Conservation (phyloP, 2,329 filamentous ascomycete species). For the Paramyrothecium roridum region DNA sequence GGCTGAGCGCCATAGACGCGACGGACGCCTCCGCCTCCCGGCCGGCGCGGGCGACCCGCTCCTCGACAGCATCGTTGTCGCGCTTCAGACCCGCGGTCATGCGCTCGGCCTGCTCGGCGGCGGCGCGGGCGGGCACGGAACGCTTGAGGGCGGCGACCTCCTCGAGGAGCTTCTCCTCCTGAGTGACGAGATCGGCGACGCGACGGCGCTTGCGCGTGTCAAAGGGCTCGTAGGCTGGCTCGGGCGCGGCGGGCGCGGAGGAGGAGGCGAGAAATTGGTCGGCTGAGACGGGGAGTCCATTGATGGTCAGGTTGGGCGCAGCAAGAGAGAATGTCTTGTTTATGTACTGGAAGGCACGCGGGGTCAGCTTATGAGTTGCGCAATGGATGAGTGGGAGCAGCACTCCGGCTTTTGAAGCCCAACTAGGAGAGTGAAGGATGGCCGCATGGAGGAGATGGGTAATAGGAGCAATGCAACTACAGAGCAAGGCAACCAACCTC, state of each 20-base stretch:
- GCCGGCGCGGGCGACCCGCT: constrained; percentile 15
- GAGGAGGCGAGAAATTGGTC: constrained; percentile 29
- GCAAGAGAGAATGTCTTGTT: constrained; percentile 56
- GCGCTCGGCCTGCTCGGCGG: constrained; percentile 37
- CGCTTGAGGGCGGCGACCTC: constrained; percentile 61
- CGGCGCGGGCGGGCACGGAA: constrained; percentile 43
- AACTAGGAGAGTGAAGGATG: background rate
- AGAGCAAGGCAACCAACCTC: constrained; percentile 37
- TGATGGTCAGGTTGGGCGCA: constrained; percentile 58
- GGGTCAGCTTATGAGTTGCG: background rate
- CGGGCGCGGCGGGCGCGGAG: constrained; percentile 12
- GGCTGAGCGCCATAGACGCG: constrained; percentile 22
- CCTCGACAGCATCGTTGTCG: constrained; percentile 44
- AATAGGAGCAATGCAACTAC: background rate
- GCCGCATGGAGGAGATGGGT: background rate
- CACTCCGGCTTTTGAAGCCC: too few species aligned
- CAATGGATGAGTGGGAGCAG: too few species aligned
- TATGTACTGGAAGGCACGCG: constrained; percentile 49
- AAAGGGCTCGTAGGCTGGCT: constrained; percentile 53
- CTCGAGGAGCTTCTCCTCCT: constrained; percentile 62
- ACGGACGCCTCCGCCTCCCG: constrained; percentile 11
- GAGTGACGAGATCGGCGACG: constrained; percentile 57
- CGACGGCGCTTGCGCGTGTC: constrained; percentile 55
- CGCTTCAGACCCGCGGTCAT: constrained; percentile 34
- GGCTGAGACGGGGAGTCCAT: constrained; percentile 51